Percentiles rank a stretch among this genome's conserved stretches.
Conservation (phyloP, 2,329 filamentous ascomycete genomes). For the Xylariaceae sp. region DNA sequence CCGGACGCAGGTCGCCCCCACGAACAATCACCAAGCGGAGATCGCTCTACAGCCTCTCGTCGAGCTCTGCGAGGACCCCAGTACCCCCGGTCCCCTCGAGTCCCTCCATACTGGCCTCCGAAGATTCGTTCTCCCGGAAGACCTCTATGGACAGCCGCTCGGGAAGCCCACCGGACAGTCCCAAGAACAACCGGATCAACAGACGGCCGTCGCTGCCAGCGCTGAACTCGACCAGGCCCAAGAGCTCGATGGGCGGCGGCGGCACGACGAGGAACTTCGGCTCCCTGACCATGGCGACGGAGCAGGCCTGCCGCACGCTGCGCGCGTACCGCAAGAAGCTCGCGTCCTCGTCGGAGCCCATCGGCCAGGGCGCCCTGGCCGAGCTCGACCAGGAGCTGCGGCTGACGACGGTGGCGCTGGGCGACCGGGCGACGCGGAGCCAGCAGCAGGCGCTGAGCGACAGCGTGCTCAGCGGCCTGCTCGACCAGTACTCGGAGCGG, state of each 20-base stretch:
- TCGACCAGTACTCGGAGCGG: conserved; percentile 70
- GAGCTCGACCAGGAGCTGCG: conserved; percentile 59
- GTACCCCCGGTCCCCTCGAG: conserved; percentile 31
- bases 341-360: conserved; percentile 44
- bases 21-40: conserved; percentile 46
- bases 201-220: conserved; percentile 49
- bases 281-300: conserved; percentile 54
- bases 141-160: conserved; percentile 36
- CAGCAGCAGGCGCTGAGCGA: conserved; percentile 50
- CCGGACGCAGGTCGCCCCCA: conserved; percentile 48
- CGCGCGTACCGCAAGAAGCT: conserved; percentile 58
- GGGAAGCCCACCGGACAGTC: conserved; percentile 43
- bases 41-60: conserved; percentile 41
- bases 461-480: conserved; percentile 51
- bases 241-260: too few species aligned
- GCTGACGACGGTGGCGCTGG: conserved; percentile 53
- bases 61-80: conserved; percentile 31
- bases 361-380: conserved; percentile 50
- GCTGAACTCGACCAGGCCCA: conserved; percentile 41
- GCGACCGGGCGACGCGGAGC: conserved; percentile 47
- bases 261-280: conserved; percentile 44
- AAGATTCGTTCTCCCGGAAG: conserved; percentile 41
- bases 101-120: conserved; percentile 32
- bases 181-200: conserved; percentile 37
- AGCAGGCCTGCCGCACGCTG: conserved; percentile 56